Percentiles rank a stretch among this genome's conserved stretches.
These are phyloP conservation scores for Sisymbrium altissimum DNA, from an alignment of 345 rosid genomes.

Conservation along the genomic window DNA sequence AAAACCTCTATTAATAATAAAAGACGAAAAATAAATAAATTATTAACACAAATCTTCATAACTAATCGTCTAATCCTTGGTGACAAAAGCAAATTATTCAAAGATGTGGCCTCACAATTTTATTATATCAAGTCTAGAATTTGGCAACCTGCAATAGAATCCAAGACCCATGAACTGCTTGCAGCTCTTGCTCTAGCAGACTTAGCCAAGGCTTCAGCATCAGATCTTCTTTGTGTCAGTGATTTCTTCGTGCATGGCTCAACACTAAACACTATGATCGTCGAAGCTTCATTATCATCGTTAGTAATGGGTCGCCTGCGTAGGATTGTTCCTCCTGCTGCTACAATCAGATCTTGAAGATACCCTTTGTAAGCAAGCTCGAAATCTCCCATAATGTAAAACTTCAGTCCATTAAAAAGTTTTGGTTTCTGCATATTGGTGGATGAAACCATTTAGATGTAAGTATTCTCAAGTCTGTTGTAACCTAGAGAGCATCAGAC, in stretches of 20 bases:
- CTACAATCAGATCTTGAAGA: constrained; percentile 65
- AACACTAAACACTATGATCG: constrained; percentile 62
- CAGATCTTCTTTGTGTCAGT: constrained; percentile 43
- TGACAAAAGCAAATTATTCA: background rate
- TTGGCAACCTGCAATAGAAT: constrained; percentile 68
- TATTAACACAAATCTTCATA: background rate
- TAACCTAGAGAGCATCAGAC: background rate
- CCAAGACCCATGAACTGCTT: constrained; percentile 78
- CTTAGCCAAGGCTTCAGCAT: constrained; percentile 65
- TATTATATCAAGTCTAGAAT: constrained; percentile 11
- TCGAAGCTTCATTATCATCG: constrained; percentile 22
- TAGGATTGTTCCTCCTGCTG: constrained; percentile 72
- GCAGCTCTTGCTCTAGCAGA: constrained; percentile 60
- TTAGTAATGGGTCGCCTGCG: constrained; percentile 61
- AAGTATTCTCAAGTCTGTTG: background rate
- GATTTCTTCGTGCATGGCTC: constrained; percentile 52
- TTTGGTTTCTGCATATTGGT: constrained; percentile 57
- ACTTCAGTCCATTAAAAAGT: constrained; percentile 43
- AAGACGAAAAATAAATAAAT: too few species aligned
- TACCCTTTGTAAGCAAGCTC: constrained; percentile 65
- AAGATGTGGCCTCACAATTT: background rate
- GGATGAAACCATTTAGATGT: constrained; percentile 3
- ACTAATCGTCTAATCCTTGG: too few species aligned
- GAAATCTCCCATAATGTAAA: constrained; percentile 77
- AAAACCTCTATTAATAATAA: too few species aligned